phyloP scores from a whole-genome alignment of 371 early-diverging fungal genomes.

The Rhizomucor pusillus region DNA sequence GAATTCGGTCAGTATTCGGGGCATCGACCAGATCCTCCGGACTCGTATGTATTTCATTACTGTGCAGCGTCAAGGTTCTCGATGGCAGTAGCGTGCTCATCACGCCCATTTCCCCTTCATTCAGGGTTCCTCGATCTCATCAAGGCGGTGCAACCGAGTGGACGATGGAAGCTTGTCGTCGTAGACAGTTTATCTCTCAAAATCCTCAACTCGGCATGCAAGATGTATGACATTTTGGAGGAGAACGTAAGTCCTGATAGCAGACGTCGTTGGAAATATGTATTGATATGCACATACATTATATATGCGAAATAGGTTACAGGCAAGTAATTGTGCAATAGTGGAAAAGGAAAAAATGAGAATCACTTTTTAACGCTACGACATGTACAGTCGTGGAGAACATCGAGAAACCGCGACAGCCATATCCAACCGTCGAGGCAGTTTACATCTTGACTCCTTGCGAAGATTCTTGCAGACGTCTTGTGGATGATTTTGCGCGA shows the following conservation, averaged over 20 bases:
- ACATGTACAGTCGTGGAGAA: slow-evolving; percentile 54
- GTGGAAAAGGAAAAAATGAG: neutral
- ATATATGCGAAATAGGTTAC: slow-evolving; percentile 15
- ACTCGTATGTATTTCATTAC: slow-evolving; percentile 3
- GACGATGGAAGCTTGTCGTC: slow-evolving; percentile 88
- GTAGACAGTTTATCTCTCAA: slow-evolving; percentile 83
- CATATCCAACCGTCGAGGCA: slow-evolving; percentile 85
- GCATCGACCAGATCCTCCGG: slow-evolving; percentile 14
- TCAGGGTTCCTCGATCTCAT: slow-evolving; percentile 72
- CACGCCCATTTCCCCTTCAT: slow-evolving; percentile 6
- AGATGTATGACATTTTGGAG: slow-evolving; percentile 91
- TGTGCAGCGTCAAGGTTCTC: no score
- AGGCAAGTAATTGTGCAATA: neutral
- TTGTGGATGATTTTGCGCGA: slow-evolving; percentile 80
- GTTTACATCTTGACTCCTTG: slow-evolving; percentile 90
- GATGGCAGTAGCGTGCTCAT: neutral
- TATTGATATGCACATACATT: no score
- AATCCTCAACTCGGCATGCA: slow-evolving; percentile 84
- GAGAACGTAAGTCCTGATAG: slow-evolving; percentile 88
- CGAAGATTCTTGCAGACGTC: slow-evolving; percentile 64
- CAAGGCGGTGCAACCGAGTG: slow-evolving; percentile 64
- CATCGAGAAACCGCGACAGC: slow-evolving; percentile 76
- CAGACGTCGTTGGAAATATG: no score
- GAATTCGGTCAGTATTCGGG: neutral
- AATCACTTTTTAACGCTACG: neutral